Evolutionary conservation across 140 eudicot species (phyloP).

Genomic region (Erigeron philadelphicus): DNA sequence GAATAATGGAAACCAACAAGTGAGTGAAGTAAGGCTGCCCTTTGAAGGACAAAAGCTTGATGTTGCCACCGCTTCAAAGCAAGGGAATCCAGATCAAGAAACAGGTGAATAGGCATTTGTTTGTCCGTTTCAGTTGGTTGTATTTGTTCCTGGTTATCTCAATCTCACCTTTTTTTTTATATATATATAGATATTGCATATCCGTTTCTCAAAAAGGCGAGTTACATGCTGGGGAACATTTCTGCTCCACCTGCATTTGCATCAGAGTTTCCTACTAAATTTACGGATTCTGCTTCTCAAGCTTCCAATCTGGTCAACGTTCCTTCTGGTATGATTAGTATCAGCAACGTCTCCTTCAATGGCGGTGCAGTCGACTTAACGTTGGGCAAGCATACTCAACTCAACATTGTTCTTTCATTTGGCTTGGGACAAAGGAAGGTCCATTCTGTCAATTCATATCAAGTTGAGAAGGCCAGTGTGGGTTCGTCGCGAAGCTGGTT

Average conservation of each 20-base stretch:
- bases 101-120: constrained; percentile 30
- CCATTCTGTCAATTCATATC: constrained; percentile 23
- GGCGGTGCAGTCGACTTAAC: constrained; percentile 45
- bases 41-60: constrained; percentile 18
- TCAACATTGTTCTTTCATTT: constrained; percentile 61
- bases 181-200: constrained; percentile 41
- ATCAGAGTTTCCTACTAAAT: constrained; percentile 70
- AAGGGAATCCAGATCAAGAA: constrained; percentile 23
- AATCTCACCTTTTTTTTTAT: constrained; percentile 5
- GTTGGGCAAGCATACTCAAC: constrained; percentile 42
- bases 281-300: constrained; percentile 42
- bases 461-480: constrained; percentile 36
- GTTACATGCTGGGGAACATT: constrained; percentile 54
- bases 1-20: constrained; percentile 27
- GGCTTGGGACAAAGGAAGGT: constrained; percentile 26
- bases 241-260: constrained; percentile 90
- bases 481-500: constrained; percentile 51
- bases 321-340: constrained; percentile 62
- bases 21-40: constrained; percentile 25
- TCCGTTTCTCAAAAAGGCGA: constrained; percentile 59
- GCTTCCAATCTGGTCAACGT: constrained; percentile 48
- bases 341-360: constrained; percentile 37
- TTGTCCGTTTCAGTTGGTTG: background rate
- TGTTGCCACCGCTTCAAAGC: constrained; percentile 37
- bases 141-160: background rate